phyloP scores from a whole-genome alignment of 495 filamentous ascomycete species.

The Daldinia loculata region DNA sequence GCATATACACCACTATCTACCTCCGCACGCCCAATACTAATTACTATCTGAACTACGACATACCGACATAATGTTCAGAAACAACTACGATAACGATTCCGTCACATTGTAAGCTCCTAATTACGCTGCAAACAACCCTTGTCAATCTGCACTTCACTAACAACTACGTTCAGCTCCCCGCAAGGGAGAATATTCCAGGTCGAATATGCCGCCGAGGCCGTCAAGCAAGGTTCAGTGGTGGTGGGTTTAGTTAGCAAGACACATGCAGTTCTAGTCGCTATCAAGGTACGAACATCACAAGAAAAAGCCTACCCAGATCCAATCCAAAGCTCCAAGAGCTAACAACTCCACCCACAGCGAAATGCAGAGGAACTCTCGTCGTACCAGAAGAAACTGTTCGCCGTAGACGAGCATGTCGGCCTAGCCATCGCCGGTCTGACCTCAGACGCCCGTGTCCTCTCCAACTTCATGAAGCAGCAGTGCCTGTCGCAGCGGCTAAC shows the following conservation, averaged over 20 bases:
- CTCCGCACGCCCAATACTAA: constrained; percentile 6
- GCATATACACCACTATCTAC: constrained; percentile 32
- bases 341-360: constrained; percentile 64
- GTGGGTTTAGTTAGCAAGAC: constrained; percentile 97
- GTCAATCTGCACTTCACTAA: constrained; percentile 33
- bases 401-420: constrained; percentile 93
- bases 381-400: constrained; percentile 99
- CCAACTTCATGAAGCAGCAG: constrained; percentile 99
- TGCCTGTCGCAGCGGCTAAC: constrained; percentile 93
- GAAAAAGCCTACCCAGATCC: neutral
- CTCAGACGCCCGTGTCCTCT: constrained; percentile 97
- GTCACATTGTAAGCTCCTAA: constrained; percentile 89
- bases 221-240: constrained; percentile 98
- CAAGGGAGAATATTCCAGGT: constrained; percentile 99
- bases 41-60: constrained; percentile 8
- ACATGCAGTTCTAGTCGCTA: constrained; percentile 92
- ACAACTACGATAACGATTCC: constrained; percentile 99
- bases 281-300: constrained; percentile 74
- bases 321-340: neutral
- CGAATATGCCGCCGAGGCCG: constrained; percentile 97
- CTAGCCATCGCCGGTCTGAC: constrained; percentile 96
- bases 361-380: constrained; percentile 99
- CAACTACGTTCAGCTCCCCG: constrained; percentile 74
- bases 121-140: constrained; percentile 21
- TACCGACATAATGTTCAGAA: constrained; percentile 85